Evolutionary conservation across 129 eudicot genomes (phyloP), one percentile per base, ranked within the genome.

Genomic region (Escallonia herrerae): DNA sequence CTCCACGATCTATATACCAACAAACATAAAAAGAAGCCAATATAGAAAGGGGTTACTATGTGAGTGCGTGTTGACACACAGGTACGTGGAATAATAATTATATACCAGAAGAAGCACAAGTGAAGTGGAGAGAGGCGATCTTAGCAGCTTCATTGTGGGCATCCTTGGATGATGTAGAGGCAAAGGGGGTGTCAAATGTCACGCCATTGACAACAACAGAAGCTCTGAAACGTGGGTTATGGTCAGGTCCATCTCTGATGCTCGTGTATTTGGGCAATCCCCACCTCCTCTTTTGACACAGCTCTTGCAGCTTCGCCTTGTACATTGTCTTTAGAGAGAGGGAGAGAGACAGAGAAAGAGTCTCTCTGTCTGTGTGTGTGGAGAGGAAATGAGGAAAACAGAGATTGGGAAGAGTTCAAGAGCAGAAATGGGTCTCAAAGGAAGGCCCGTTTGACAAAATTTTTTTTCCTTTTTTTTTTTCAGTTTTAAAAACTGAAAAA

Each of bases 131-230:
- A 43, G 63, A 71, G 14, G 85, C 85, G 37, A 62, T 43, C 58
- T 39, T 40, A 33, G 85, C 85, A 50, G 79, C 85, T 63, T 68
- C 65, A 63, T 80, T 62, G 37, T 55, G 49, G 49, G 85, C 78
- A 58, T 67, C 69, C 68, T 80, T 80, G 46, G 73, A 76, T 56
- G 76, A 71, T 53, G 37, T 65, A 53, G 62, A 67, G 48, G 60
- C 8, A 33, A 62, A 38, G 12, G 71, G 61, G 0, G 76, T 46
- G 22, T 63, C 72, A 51, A 80, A 80, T 39, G 59, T 71, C 38
- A 9, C 11, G 57, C 85, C 78, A 49, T 72, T 52, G 37, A 72
- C 69, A 44, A 40, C n/a, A 8, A 76, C 81, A 5, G 85, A 71
- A 50, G 85, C 85, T 46, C 51, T 67, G 75, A 76, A 80, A 3